Evolutionary conservation across 805 yeast genomes (phyloP), one percentile per base, ranked within the genome.

Genomic region (Citeromyces matritensis): DNA sequence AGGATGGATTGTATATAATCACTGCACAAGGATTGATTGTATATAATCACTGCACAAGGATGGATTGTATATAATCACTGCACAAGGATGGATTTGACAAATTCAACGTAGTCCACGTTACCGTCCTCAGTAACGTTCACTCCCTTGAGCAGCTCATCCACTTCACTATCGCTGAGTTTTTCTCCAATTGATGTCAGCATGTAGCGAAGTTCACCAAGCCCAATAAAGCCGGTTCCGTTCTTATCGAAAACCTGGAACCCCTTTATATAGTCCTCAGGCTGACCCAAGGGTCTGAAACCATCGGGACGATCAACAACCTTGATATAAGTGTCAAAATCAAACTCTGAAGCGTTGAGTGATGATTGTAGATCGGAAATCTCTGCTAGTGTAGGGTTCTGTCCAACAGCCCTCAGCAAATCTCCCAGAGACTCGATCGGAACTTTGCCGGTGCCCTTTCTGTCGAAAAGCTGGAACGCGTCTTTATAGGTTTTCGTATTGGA

Each of bases 191-290:
- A 80, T 23, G 98, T 91, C 49, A 91, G 66, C 53, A 91, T 85
- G 58, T 91, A 91, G 53, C 94, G 73, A 46, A 91, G 69, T 58
- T 91, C 97, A 35, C 99, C 99, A 29, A 91, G 94, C 26, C 96
- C 94, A 44, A 91, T 91, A 58, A 77, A 82, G 4, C 99, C 99
- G 12, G 95, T 80, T 40, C 79, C 73, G 42, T 85, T 94, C 61
- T 88, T 91, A 60, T 91, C 99, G 45, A 91, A 91, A 5, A 91
- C 96, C 60, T 91, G 97, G 71, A 91, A 91, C 0, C 88, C 91
- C 50, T 88, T 82, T 49, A 91, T 73, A 56, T 88, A 91, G 54
- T 91, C 98, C 55, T 76, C 83, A 27, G 93, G 85, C 45, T 80
- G 81, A 9, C 95, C 95, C 37, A 82, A 68, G 26, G 84, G 74